These are phyloP conservation scores for Effrenium voratum DNA, from an alignment of 73 alveolate genomes.

Conservation along the genomic window DNA sequence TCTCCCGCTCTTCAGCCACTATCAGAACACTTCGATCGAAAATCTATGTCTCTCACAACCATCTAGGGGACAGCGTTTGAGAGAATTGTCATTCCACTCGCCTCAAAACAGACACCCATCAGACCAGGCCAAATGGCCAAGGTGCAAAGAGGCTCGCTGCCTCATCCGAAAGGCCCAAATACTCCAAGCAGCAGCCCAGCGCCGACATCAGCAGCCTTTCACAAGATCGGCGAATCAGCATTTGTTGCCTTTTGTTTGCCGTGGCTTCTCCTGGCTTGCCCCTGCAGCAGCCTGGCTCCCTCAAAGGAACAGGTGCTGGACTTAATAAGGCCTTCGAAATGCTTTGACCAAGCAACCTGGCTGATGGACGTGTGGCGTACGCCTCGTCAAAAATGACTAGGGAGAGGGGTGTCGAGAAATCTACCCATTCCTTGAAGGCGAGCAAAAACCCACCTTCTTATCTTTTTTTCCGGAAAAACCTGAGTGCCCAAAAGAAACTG, in stretches of 20 bases:
- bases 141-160: slow-evolving; percentile 36
- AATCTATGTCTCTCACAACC: background rate
- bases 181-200: slow-evolving; percentile 47
- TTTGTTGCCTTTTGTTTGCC: too few species aligned
- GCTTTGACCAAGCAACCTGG: background rate
- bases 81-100: background rate
- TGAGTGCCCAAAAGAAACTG: too few species aligned
- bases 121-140: background rate
- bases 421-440: too few species aligned
- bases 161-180: background rate
- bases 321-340: background rate
- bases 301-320: background rate
- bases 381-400: background rate
- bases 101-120: background rate
- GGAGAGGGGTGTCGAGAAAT: too few species aligned
- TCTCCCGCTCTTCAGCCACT: background rate
- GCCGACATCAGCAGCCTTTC: slow-evolving; percentile 34
- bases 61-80: background rate
- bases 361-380: background rate
- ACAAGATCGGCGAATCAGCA: background rate
- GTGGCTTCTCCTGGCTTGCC: background rate
- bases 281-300: background rate
- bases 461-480: too few species aligned
- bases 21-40: too few species aligned
- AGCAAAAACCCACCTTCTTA: too few species aligned